Evolutionary conservation across 176 grass and related monocot species (phyloP).

Genomic region (Aegilops tauschii): DNA sequence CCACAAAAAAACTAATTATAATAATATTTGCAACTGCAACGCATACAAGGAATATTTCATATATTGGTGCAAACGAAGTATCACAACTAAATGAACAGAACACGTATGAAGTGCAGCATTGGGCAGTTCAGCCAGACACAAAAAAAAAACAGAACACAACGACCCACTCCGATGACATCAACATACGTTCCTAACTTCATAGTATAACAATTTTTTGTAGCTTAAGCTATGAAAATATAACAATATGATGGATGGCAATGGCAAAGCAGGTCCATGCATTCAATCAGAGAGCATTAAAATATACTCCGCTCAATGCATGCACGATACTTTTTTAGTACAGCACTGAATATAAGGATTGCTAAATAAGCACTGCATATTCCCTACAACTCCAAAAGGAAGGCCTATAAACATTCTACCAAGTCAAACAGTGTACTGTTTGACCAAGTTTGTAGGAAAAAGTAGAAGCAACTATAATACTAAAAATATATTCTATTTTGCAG

Average conservation of each 20-base stretch:
- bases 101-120: background rate
- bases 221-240: background rate
- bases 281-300: background rate
- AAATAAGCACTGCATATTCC: background rate
- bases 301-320: background rate
- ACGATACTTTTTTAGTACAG: background rate
- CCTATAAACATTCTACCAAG: no score
- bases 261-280: background rate
- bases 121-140: background rate
- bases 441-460: no score
- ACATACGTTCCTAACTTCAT: background rate
- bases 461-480: no score
- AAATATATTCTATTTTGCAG: no score
- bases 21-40: background rate
- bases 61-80: background rate
- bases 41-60: background rate
- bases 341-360: background rate
- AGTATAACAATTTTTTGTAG: background rate
- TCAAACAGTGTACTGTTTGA: no score
- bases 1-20: background rate
- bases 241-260: background rate
- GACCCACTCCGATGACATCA: background rate
- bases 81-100: background rate
- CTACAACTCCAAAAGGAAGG: no score
- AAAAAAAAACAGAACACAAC: background rate